A percentile compares a stretch with the other conserved stretches of the same genome.
Conservation (phyloP, 140 eudicot species). For the Stevia rebaudiana region DNA sequence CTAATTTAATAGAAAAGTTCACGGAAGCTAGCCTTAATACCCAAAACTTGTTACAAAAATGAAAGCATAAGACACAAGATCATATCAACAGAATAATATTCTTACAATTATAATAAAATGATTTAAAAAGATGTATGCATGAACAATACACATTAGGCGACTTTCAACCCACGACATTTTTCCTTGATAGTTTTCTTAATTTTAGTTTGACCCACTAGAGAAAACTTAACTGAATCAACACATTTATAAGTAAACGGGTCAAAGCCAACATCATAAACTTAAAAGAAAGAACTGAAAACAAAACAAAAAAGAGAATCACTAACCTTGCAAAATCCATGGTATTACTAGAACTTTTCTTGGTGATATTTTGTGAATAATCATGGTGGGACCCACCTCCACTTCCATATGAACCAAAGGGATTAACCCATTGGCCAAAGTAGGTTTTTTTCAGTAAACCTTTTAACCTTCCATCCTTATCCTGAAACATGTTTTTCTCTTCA, state of each 20-base stretch:
- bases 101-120: neutral
- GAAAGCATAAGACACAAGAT: too few species aligned
- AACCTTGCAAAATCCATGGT: conserved; percentile 81
- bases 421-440: conserved; percentile 61
- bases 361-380: conserved; percentile 33
- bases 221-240: neutral
- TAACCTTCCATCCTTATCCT: conserved; percentile 63
- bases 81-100: neutral
- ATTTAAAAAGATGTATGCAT: neutral
- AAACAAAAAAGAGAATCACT: neutral
- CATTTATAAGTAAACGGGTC: too few species aligned
- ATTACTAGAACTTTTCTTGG: conserved; percentile 28
- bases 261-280: neutral
- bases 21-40: too few species aligned
- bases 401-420: conserved; percentile 37
- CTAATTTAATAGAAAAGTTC: too few species aligned
- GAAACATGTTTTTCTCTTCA: conserved; percentile 38
- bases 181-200: neutral
- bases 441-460: conserved; percentile 61
- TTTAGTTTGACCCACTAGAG: neutral
- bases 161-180: neutral
- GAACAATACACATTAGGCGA: neutral
- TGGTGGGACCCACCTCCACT: conserved; percentile 33
- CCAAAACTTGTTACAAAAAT: too few species aligned
- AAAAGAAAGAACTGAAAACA: neutral